Conservation (phyloP, 148 eudicot genomes). For the Polygonum aviculare region DNA sequence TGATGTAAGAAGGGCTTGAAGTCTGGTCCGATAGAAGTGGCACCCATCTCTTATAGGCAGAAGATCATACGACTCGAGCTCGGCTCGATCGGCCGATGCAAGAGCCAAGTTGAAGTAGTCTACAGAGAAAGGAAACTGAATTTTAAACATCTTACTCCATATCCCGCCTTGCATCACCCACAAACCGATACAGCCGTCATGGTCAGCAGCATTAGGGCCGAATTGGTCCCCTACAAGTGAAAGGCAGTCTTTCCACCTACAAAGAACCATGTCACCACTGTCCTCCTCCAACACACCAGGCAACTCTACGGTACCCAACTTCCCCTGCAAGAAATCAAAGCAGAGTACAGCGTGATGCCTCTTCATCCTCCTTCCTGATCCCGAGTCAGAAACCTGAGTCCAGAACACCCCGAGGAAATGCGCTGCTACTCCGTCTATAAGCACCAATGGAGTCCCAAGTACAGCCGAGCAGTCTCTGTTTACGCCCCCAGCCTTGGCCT, state of each 20-base stretch:
- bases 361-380: too few relatives aligned
- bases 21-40: background rate
- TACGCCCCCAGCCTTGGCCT: too few relatives aligned
- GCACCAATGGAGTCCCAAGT: background rate
- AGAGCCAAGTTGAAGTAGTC: background rate
- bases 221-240: background rate
- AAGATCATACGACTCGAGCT: background rate
- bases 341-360: background rate
- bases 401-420: background rate
- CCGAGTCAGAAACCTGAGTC: too few relatives aligned
- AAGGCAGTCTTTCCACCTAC: background rate
- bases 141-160: background rate
- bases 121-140: background rate
- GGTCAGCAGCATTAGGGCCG: too few relatives aligned
- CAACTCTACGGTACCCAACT: background rate
- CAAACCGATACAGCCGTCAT: background rate
- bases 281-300: background rate
- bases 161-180: background rate
- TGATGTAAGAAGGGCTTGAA: background rate
- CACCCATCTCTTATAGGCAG: background rate
- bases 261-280: background rate
- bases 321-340: background rate
- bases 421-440: background rate
- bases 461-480: background rate
- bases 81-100: background rate